Base-by-base conservation (phyloP, 2,329 filamentous ascomycete genomes). In the Ceratocystis diversiconidia region DNA sequence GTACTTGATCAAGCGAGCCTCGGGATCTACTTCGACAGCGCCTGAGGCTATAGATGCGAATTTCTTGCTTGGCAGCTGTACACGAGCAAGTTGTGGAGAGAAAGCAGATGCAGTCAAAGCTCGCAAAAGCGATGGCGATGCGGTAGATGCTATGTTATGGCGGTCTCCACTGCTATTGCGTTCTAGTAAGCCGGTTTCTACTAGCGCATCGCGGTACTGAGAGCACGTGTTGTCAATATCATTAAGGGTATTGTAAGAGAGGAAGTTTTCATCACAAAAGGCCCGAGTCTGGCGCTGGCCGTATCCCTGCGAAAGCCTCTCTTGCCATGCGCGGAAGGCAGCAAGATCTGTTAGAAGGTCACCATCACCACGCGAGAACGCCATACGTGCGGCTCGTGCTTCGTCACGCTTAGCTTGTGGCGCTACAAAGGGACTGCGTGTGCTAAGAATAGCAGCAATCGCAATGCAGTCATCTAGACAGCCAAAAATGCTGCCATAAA, bases 11-110 rank as follows among this genome's bases (percentile, higher is more conserved):
- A 88, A 89, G 64, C 86, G 82, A 3, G 92, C 92, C 75, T 97
- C 92, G 0, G 92, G 92, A 72, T 99, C 94, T 5, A 96, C 80
- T 73, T 94, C 92, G 1, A 97, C 89, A 0, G 94, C 90, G 6
- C 94, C 94, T 0, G 90, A 89, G 69, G 95, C 84, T 1, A 89
- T 90, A 44, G 86, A 85, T 12, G 89, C 89, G 74, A 95, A 99
- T 75, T 96, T 97, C 78, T 95, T 95, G 76, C 96, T 90, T 0
- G 94, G 94, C 70, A 96, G 90, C 69, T 91, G 87, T 72, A 99
- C 96, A 64, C 92, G 85, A 15, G 91, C 91, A 69, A 96, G 85
- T 75, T 97, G 92, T 0, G 94, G 94, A 36, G 85, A 83, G 73
- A 90, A 90, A 2, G 88, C 85, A 2, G 86, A 86, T 3, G 87